Evolutionary conservation across 495 filamentous ascomycete species (phyloP), one percentile per base, ranked within the genome.

Genomic region (Opeltia flavorubescens): DNA sequence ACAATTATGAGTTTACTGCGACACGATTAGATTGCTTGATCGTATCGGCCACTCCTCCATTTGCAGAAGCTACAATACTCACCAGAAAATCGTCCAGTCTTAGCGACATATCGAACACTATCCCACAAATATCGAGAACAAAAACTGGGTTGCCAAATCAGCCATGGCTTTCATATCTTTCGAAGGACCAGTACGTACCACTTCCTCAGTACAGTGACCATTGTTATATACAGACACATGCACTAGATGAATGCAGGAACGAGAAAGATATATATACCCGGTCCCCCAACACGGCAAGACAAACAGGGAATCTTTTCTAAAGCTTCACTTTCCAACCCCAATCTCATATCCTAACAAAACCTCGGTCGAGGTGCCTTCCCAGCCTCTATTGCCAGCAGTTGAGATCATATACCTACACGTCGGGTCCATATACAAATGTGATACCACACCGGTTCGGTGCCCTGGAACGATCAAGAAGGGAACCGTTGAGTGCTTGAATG

Each of bases 341-440:
- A 98, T 94, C 62, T 98, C 91, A 62, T 98, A 98, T 40, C 91
- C 91, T 34, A 98, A 72, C 25, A 95, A 61, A 7, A 91, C 87
- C 66, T 98, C 91, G 1, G 91, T 95, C 24, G 72, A 80, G 25
- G 69, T 77, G n/a, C 91, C 91, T 60, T 96, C 93, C 93, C 93
- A 96, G 2, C 91, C 91, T 43, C 91, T 67, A 51, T 89, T 95
- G 1, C 91, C 91, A 26, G 83, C 87, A 2, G 84, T 81, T 2
- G 84, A 89, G 39, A 98, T 74, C 78, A 98, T 86, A 60, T 86
- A 94, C 27, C 80, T 72, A 54, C 86, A 91, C 0, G 85, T 86
- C 24, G 85, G 83, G 60, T 98, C 91, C 41, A 94, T 70, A 56
- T 86, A 87, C 23, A 94, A 61, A 49, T 75, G 72, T 0, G 82